A percentile compares a stretch with the other conserved stretches of the same genome.
Conservation (phyloP, 2,329 filamentous ascomycete species). For the Cytospora paraplurivora region DNA sequence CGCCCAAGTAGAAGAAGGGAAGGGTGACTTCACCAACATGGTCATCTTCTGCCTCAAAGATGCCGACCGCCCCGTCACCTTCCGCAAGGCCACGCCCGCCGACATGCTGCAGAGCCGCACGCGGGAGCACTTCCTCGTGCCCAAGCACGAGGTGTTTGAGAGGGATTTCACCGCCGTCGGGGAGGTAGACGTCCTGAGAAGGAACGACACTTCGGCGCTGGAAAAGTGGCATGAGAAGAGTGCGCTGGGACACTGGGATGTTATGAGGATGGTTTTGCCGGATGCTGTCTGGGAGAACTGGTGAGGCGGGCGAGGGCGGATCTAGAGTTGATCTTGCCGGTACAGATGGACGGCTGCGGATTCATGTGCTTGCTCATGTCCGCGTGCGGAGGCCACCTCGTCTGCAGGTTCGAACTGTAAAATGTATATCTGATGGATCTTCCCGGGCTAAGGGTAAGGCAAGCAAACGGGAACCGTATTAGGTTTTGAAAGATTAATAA, state of each 20-base stretch:
- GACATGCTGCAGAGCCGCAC: slow-evolving; percentile 76
- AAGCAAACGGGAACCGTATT: no score
- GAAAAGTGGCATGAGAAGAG: slow-evolving; percentile 72
- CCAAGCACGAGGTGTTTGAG: slow-evolving; percentile 68
- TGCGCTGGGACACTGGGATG: slow-evolving; percentile 82
- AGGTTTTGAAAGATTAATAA: no score
- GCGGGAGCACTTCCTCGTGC: slow-evolving; percentile 69
- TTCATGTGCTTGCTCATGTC: no score
- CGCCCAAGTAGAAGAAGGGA: slow-evolving; percentile 49
- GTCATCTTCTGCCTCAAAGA: slow-evolving; percentile 86
- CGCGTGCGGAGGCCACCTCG: no score
- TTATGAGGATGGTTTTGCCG: slow-evolving; percentile 87
- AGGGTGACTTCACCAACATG: slow-evolving; percentile 87
- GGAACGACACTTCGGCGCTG: slow-evolving; percentile 67
- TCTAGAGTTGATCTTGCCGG: no score
- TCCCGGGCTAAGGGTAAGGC: no score
- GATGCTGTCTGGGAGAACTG: slow-evolving; percentile 82
- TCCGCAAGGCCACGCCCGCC: slow-evolving; percentile 62
- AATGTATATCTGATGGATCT: no score
- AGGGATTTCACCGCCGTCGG: slow-evolving; percentile 46
- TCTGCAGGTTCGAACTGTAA: no score
- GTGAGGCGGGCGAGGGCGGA: slow-evolving; percentile 48
- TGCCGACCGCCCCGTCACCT: slow-evolving; percentile 54
- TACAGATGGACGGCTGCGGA: no score
- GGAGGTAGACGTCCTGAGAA: slow-evolving; percentile 57